These are phyloP conservation scores for Aspergillus eucalypticola DNA, from an alignment of 2,329 filamentous ascomycete genomes.

Conservation along the genomic window DNA sequence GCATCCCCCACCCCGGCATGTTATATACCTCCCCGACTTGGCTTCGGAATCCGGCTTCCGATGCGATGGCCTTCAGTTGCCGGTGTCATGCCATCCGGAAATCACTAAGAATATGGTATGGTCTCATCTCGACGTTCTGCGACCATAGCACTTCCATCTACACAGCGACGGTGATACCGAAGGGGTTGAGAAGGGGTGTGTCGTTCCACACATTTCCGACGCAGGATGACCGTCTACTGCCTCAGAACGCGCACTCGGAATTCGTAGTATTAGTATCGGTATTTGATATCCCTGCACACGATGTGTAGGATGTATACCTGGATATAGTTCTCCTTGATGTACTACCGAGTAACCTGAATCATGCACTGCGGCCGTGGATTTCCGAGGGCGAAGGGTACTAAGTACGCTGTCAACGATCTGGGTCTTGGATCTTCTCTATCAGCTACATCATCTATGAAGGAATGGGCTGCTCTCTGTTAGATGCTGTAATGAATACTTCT, in stretches of 20 bases:
- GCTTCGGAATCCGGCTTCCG: neutral
- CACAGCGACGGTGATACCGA: neutral
- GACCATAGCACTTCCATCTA: neutral
- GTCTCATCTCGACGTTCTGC: neutral
- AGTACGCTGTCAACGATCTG: too few relatives aligned
- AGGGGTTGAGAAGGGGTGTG: neutral
- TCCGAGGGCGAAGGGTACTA: neutral
- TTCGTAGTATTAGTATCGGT: neutral
- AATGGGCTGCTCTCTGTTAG: too few relatives aligned
- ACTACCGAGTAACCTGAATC: neutral
- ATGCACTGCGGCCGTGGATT: neutral
- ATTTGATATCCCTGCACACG: neutral
- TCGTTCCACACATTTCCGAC: neutral
- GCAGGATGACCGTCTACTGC: too few relatives aligned
- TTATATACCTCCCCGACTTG: neutral
- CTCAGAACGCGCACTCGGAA: too few relatives aligned
- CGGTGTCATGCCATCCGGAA: neutral
- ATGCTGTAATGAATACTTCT: too few relatives aligned
- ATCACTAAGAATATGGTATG: neutral
- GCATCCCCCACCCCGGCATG: neutral
- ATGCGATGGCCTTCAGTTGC: neutral
- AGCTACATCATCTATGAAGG: too few relatives aligned
- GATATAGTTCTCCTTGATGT: neutral
- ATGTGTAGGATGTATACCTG: neutral
- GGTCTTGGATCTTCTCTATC: too few relatives aligned